These are phyloP conservation scores for Tausonia pullulans DNA, from an alignment of 1,284 basidiomycete species.

Conservation along the genomic window DNA sequence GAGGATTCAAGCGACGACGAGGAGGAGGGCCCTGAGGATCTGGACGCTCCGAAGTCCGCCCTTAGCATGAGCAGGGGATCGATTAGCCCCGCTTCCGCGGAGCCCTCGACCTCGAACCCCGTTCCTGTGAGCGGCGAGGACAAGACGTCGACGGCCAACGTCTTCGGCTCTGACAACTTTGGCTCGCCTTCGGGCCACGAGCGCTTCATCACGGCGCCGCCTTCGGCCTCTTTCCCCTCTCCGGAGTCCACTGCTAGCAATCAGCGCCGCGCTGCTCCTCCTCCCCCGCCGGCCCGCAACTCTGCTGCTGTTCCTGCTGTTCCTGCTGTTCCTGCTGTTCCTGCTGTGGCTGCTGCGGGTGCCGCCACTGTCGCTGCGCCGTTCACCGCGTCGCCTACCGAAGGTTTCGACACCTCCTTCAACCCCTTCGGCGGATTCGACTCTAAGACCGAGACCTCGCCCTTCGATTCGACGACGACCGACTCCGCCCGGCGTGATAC, in stretches of 20 bases:
- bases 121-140: neutral
- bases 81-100: conserved; percentile 27
- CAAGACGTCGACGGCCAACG: conserved; percentile 8
- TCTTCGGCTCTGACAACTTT: conserved; percentile 8
- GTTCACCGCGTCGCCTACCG: conserved; percentile 6
- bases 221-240: conserved; percentile 13
- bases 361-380: no score
- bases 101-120: conserved; percentile 23
- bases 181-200: no score
- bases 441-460: conserved; percentile 19
- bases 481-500: no score
- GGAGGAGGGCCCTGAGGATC: conserved; percentile 34
- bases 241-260: conserved; percentile 17
- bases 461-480: conserved; percentile 18
- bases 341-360: neutral
- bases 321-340: neutral
- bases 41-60: conserved; percentile 23
- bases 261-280: conserved; percentile 28
- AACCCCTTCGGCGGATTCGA: no score
- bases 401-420: neutral
- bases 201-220: conserved; percentile 2
- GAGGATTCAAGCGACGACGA: conserved; percentile 31
- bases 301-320: neutral
- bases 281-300: conserved; percentile 12
- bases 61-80: neutral